Conservation (phyloP, 1,284 basidiomycete genomes). For the Uromyces viciae-fabae region DNA sequence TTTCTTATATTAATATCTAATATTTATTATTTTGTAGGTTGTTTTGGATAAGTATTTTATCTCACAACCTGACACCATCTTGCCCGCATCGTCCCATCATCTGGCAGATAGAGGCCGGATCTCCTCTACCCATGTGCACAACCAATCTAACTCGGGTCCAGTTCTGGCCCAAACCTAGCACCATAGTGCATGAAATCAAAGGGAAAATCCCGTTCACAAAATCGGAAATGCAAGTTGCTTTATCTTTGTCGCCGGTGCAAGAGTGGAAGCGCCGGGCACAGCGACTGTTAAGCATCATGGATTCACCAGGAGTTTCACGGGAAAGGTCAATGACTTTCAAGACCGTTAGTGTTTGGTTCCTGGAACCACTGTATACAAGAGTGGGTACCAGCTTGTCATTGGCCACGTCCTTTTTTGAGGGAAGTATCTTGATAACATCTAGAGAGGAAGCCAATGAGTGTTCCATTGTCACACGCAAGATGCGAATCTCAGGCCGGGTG, state of each 20-base stretch:
- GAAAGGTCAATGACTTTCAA: conserved; percentile 2
- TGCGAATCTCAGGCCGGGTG: conserved; percentile 1
- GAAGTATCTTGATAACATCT: neutral
- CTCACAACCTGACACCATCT: no score
- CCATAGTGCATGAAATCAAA: conserved; percentile 14
- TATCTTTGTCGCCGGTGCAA: neutral
- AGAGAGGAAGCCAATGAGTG: neutral
- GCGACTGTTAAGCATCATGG: neutral
- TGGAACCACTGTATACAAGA: conserved; percentile 13
- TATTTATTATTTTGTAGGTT: no score
- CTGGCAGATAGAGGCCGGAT: neutral
- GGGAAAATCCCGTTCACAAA: neutral
- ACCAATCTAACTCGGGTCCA: conserved; percentile 9
- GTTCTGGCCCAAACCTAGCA: conserved; percentile 23
- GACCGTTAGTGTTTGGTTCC: neutral
- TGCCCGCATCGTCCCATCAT: conserved; percentile 2
- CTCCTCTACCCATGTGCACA: conserved; percentile 1
- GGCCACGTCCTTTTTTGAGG: neutral
- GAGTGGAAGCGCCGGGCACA: conserved; percentile 13
- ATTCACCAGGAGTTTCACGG: neutral
- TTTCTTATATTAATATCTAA: no score
- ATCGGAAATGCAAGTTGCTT: neutral
- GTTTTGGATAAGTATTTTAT: no score
- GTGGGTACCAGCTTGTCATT: neutral
- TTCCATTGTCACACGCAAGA: conserved; percentile 1